Percentiles rank a stretch among this genome's conserved stretches.
These are phyloP conservation scores for Dactylellina sp. DNA, from an alignment of 2,329 filamentous ascomycete species.

Conservation along the genomic window DNA sequence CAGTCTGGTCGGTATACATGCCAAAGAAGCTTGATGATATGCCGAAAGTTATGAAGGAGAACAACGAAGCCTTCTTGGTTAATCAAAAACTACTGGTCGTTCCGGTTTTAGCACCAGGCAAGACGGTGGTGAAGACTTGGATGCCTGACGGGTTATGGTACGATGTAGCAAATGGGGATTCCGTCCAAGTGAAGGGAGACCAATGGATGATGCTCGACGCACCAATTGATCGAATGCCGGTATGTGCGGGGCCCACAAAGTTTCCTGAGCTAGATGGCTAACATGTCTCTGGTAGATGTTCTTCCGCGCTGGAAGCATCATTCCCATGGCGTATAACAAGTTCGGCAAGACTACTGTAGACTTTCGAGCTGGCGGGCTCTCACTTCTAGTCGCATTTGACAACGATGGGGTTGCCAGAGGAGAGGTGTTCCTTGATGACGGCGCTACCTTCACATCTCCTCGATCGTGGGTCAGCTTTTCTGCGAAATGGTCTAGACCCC, in stretches of 20 bases:
- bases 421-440: constrained; percentile 36
- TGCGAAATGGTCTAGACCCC: background rate
- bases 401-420: constrained; percentile 12
- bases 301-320: constrained; percentile 32
- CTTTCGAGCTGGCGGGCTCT: constrained; percentile 36
- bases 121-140: constrained; percentile 38
- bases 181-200: constrained; percentile 7
- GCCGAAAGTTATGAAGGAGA: constrained; percentile 23
- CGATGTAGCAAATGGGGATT: constrained; percentile 21
- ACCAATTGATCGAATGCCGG: constrained; percentile 39
- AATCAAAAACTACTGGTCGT: constrained; percentile 31
- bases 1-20: constrained; percentile 38
- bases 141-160: constrained; percentile 50
- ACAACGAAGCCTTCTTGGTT: constrained; percentile 42
- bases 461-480: constrained; percentile 24
- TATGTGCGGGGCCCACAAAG: constrained; percentile 6
- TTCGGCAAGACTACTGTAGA: constrained; percentile 45
- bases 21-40: constrained; percentile 20
- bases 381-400: constrained; percentile 30
- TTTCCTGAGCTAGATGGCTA: background rate
- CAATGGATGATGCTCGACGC: constrained; percentile 26
- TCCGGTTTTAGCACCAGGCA: constrained; percentile 18
- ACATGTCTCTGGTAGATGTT: constrained; percentile 12
- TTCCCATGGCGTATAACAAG: constrained; percentile 42
- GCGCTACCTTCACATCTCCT: constrained; percentile 12